Percentiles rank a stretch among this genome's conserved stretches.
phyloP scores from a whole-genome alignment of 305 asterid species.

The Solanum aculeatissimum region DNA sequence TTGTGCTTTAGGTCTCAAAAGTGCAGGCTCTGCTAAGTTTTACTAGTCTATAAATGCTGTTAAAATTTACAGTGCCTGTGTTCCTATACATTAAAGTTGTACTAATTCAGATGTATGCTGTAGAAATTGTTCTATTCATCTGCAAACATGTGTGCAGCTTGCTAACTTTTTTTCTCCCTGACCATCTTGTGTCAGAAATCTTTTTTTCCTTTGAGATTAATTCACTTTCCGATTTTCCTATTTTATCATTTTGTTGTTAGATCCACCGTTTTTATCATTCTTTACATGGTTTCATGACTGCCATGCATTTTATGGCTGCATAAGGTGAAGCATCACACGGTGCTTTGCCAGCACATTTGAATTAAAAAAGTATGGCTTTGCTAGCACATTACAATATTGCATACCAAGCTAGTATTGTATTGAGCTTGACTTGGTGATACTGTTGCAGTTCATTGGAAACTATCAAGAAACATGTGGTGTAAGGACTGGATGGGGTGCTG shows the following conservation, averaged over 20 bases:
- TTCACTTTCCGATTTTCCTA: neutral
- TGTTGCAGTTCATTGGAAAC: conserved; percentile 78
- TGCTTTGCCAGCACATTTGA: neutral
- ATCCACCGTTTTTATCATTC: neutral
- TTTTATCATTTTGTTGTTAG: neutral
- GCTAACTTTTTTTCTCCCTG: neutral
- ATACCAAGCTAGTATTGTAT: neutral
- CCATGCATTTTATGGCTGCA: neutral
- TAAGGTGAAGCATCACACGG: neutral
- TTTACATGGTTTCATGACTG: neutral
- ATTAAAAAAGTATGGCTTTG: neutral
- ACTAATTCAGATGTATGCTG: neutral
- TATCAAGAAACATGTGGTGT: conserved; percentile 74
- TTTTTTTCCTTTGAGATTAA: neutral
- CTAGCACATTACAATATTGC: neutral
- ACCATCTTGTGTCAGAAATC: neutral
- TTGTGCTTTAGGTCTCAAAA: neutral
- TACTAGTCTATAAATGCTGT: neutral
- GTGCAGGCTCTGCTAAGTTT: neutral
- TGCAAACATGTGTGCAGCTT: neutral
- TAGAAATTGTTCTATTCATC: neutral
- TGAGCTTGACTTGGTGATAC: conserved; percentile 20
- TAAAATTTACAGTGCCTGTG: neutral
- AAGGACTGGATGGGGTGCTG: conserved; percentile 93
- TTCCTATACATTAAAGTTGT: neutral